Evolutionary conservation across 805 yeast genomes (phyloP).

Genomic region (Starmerella scarabaei): DNA sequence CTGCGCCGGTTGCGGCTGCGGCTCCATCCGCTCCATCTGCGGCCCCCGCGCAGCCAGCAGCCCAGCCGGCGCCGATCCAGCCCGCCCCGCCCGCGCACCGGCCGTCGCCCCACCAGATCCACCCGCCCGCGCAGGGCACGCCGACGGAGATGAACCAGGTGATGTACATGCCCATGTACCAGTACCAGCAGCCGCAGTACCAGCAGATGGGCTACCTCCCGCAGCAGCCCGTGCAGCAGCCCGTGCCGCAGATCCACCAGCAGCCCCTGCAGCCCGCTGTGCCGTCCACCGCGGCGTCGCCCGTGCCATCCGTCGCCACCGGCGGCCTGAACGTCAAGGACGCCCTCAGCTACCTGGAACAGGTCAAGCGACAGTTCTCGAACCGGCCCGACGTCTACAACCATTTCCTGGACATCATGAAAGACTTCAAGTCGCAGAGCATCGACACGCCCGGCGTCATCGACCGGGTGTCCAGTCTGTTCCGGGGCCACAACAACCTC

Average conservation of each 20-base stretch:
- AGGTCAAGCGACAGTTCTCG: constrained; percentile 84
- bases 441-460: constrained; percentile 98
- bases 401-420: constrained; percentile 93
- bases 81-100: constrained; percentile 7
- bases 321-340: constrained; percentile 69
- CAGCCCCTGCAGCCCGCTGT: constrained; percentile 2
- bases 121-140: background rate
- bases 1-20: constrained; percentile 8
- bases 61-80: constrained; percentile 8
- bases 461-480: constrained; percentile 80
- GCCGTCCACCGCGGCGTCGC: constrained; percentile 5
- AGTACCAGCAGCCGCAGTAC: constrained; percentile 12
- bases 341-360: constrained; percentile 88
- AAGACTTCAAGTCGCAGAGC: constrained; percentile 90
- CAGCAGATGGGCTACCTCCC: constrained; percentile 11
- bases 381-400: constrained; percentile 92
- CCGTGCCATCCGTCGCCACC: constrained; percentile 5
- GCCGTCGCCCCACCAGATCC: constrained; percentile 3
- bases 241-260: constrained; percentile 7
- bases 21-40: constrained; percentile 7
- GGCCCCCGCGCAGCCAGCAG: constrained; percentile 5
- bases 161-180: constrained; percentile 20
- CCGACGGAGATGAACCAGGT: too few species aligned
- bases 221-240: constrained; percentile 6
- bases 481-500: constrained; percentile 80